These are phyloP conservation scores for Hericium coralloides DNA, from an alignment of 768 basidiomycete species.

Conservation along the genomic window DNA sequence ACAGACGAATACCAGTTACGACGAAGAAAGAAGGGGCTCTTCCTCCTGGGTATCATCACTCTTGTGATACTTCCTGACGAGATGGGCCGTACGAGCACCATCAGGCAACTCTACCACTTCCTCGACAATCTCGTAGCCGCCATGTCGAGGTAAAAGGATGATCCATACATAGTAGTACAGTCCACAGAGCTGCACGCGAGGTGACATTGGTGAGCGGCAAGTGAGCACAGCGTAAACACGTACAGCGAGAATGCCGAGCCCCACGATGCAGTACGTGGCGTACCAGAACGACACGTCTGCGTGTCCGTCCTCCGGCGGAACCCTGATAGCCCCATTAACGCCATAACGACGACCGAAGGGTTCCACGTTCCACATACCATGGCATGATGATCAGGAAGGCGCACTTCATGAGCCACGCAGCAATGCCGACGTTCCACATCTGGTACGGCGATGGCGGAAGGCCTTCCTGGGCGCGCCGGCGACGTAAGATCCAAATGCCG, in stretches of 20 bases:
- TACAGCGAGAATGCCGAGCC: constrained; percentile 19
- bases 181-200: constrained; percentile 12
- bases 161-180: constrained; percentile 32
- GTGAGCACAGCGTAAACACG: constrained; percentile 1
- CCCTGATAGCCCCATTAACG: constrained; percentile 7
- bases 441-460: constrained; percentile 16
- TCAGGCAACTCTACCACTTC: constrained; percentile 20
- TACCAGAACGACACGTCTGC: constrained; percentile 25
- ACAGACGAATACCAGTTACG: background rate
- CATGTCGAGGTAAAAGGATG: constrained; percentile 30
- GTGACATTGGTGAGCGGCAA: background rate
- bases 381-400: constrained; percentile 27
- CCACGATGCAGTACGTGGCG: constrained; percentile 22
- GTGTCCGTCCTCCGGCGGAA: constrained; percentile 20
- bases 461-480: constrained; percentile 18
- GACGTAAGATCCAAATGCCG: constrained; percentile 24
- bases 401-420: constrained; percentile 15
- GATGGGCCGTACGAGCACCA: constrained; percentile 10
- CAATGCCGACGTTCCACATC: constrained; percentile 16
- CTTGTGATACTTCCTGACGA: constrained; percentile 6
- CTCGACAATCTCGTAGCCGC: constrained; percentile 38
- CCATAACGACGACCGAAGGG: background rate
- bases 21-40: constrained; percentile 14
- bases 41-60: background rate
- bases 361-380: constrained; percentile 15